These are phyloP conservation scores for Ceratocystis eucalypticola DNA, from an alignment of 2,329 filamentous ascomycete genomes.

Conservation along the genomic window DNA sequence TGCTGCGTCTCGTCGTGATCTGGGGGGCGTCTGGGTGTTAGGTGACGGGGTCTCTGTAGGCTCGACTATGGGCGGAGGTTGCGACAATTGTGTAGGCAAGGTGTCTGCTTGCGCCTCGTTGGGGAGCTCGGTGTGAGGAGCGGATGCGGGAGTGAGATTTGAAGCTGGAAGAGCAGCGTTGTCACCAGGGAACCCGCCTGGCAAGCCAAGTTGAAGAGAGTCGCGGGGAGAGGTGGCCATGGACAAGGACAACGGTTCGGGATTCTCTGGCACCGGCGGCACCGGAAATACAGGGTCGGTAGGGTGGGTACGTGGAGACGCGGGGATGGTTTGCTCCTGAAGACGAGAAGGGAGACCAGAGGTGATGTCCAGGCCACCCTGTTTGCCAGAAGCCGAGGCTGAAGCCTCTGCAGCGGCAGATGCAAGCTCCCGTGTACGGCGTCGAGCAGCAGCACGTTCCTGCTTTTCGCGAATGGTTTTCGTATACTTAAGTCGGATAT, in stretches of 20 bases:
- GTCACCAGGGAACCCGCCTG: slow-evolving; percentile 43
- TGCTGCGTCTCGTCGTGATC: neutral
- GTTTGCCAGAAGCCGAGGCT: slow-evolving; percentile 21
- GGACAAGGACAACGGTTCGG: neutral
- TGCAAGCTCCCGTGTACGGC: slow-evolving; percentile 38
- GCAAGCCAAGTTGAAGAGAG: slow-evolving; percentile 31
- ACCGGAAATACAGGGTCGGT: neutral
- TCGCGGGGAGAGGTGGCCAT: slow-evolving; percentile 8
- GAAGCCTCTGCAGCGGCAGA: slow-evolving; percentile 17
- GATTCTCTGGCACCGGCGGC: neutral
- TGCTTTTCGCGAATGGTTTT: slow-evolving; percentile 57
- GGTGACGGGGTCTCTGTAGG: neutral
- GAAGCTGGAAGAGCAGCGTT: slow-evolving; percentile 23
- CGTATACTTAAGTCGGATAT: slow-evolving; percentile 73
- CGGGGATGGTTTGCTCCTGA: neutral
- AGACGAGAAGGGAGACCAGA: neutral
- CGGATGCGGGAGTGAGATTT: slow-evolving; percentile 32
- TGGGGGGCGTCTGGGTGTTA: neutral
- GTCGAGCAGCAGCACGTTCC: slow-evolving; percentile 38
- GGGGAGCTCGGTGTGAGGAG: slow-evolving; percentile 59
- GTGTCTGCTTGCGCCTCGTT: slow-evolving; percentile 28
- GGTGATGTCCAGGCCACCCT: neutral
- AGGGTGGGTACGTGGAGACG: slow-evolving; percentile 2
- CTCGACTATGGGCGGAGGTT: slow-evolving; percentile 8
- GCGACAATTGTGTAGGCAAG: slow-evolving; percentile 1